These are phyloP conservation scores for Ogataea chonburiensis DNA, from an alignment of 805 yeast genomes.

Conservation along the genomic window DNA sequence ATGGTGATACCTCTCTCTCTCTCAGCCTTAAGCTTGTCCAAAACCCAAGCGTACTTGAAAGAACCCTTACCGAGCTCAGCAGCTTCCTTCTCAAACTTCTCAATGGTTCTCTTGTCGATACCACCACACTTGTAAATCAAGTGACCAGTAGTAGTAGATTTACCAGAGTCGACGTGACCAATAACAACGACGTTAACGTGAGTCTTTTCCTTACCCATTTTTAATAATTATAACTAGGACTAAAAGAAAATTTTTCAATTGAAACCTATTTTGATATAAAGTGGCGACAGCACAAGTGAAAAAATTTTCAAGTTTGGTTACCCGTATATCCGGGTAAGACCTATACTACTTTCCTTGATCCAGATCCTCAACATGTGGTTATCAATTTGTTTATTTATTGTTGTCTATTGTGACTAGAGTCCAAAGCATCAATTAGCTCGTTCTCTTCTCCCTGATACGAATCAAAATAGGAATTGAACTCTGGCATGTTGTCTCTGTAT, in stretches of 20 bases:
- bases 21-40: constrained; percentile 94
- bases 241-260: constrained; percentile 5
- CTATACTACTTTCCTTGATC: no score
- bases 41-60: constrained; percentile 97
- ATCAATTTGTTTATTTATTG: no score
- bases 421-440: constrained; percentile 39
- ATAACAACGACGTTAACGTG: constrained; percentile 99
- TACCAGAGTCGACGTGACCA: constrained; percentile 99
- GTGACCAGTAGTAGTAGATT: constrained; percentile 99
- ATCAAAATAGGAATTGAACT: constrained; percentile 30
- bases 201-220: constrained; percentile 86
- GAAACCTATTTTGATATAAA: neutral
- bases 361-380: no score
- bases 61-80: constrained; percentile 97
- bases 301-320: constrained; percentile 11
- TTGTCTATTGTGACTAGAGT: no score
- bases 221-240: constrained; percentile 1
- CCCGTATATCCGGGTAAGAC: constrained; percentile 11
- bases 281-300: constrained; percentile 1
- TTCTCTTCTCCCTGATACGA: constrained; percentile 42
- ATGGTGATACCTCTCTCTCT: constrained; percentile 97
- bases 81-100: constrained; percentile 97
- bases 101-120: constrained; percentile 97
- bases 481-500: constrained; percentile 21
- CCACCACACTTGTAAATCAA: constrained; percentile 99